A percentile compares a stretch with the other conserved stretches of the same genome.
phyloP scores from a whole-genome alignment of 2,329 filamentous ascomycete genomes.

The Penicillium sp. region DNA sequence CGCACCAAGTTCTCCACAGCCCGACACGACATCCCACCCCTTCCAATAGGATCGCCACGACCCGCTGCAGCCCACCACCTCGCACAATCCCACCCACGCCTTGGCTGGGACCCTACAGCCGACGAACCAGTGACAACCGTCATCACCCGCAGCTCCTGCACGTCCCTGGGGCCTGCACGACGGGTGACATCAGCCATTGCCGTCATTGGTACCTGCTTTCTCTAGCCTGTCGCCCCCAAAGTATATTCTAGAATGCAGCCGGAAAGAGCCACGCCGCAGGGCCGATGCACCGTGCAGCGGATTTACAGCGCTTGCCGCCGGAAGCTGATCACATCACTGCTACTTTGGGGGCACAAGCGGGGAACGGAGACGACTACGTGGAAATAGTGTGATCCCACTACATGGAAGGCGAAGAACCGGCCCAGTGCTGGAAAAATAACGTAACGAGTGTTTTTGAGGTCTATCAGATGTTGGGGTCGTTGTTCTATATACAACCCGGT shows the following conservation, averaged over 20 bases:
- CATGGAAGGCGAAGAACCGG: conserved; percentile 6
- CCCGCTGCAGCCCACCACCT: conserved; percentile 1
- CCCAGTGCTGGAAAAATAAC: conserved; percentile 12
- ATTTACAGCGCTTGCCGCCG: conserved; percentile 3
- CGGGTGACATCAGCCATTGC: conserved; percentile 16
- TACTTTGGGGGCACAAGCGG: neutral
- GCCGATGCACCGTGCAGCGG: conserved; percentile 3
- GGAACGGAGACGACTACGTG: conserved; percentile 8
- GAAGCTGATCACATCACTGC: conserved; percentile 9
- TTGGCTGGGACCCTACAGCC: neutral
- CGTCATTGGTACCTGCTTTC: conserved; percentile 21
- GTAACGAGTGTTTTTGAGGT: conserved; percentile 5
- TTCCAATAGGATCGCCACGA: conserved; percentile 6
- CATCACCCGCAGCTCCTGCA: conserved; percentile 20
- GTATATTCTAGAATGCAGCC: conserved; percentile 5
- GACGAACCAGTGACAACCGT: conserved; percentile 10
- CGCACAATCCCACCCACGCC: neutral
- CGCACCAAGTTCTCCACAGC: neutral
- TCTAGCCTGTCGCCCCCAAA: neutral
- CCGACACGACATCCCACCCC: neutral
- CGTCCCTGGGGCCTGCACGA: conserved; percentile 1
- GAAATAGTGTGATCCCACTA: conserved; percentile 4
- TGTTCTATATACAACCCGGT: conserved; percentile 29
- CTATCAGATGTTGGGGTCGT: conserved; percentile 20
- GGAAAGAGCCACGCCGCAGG: neutral